These are phyloP conservation scores for Colletotrichum nymphaeae DNA, from an alignment of 2,329 filamentous ascomycete genomes.

Conservation along the genomic window DNA sequence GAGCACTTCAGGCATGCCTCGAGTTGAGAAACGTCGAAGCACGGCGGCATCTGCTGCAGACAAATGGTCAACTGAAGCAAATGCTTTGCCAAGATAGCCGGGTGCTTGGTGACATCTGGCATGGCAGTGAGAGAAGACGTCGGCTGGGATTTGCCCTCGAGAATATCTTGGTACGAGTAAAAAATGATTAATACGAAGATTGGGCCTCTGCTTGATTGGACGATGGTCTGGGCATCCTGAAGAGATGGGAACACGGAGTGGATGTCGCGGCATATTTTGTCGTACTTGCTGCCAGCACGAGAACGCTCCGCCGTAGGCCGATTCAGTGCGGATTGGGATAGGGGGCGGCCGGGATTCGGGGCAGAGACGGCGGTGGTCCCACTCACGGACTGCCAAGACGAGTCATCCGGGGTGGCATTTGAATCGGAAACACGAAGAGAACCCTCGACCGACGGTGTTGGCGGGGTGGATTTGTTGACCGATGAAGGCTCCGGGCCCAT, in stretches of 20 bases:
- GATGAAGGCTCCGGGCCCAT: constrained; percentile 1
- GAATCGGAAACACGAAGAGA: constrained; percentile 50
- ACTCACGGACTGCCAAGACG: constrained; percentile 31
- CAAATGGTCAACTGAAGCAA: constrained; percentile 58
- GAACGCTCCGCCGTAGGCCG: neutral
- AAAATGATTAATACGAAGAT: constrained; percentile 42
- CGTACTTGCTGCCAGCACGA: constrained; percentile 27
- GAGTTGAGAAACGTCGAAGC: constrained; percentile 42
- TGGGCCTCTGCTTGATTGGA: constrained; percentile 39
- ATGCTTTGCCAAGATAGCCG: constrained; percentile 58
- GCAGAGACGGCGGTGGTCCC: constrained; percentile 34
- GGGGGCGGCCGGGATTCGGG: neutral
- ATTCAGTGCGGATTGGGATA: neutral
- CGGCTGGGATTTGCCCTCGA: constrained; percentile 46
- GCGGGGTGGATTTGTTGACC: constrained; percentile 13
- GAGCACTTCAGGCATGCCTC: constrained; percentile 41
- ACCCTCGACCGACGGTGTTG: constrained; percentile 41
- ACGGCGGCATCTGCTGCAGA: constrained; percentile 57
- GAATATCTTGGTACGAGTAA: constrained; percentile 43
- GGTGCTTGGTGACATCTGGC: constrained; percentile 54
- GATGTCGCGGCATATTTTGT: constrained; percentile 25
- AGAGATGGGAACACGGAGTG: constrained; percentile 15
- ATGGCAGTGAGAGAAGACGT: constrained; percentile 39
- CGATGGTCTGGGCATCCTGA: constrained; percentile 8
- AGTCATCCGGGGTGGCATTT: constrained; percentile 42